Base-by-base conservation (phyloP, 2,329 filamentous ascomycete genomes). In the Sarocladiaceae sp. region DNA sequence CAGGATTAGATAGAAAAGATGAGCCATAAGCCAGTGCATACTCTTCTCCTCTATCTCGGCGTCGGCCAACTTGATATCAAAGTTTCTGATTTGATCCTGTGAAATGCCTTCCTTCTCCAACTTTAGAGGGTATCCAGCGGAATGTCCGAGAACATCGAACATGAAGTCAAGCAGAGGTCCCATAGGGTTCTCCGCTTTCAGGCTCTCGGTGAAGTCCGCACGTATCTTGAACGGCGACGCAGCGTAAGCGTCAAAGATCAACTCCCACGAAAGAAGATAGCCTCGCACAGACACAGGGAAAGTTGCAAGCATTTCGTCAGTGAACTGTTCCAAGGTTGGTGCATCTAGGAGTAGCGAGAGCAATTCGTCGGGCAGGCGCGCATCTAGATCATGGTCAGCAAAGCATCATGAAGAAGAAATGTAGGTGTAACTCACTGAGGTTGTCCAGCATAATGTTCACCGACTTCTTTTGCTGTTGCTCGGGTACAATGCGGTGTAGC, bases 191-290 rank as follows among this genome's bases (percentile, higher is more conserved):
- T 82, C 82, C 20, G 84, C 76, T 59, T 89, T 93, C 45, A 98
- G 75, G 47, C 85, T 80, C 19, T 88, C 78, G 0, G 80, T 77
- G 56, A 96, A 97, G 55, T 90, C 82, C 47, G 78, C 80, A 53
- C 88, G 85, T 13, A 97, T 80, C 54, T 88, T 88, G 61, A 86
- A 83, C 0, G 90, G 88, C 11, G 89, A 81, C 16, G 81, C 79
- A 15, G 73, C 70, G 58, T 91, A 94, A 34, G 91, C 83, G 53
- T 95, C 88, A 58, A 95, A 97, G 1, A 96, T 74, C 1, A 97
- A 72, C 50, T 87, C 79, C 93, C 93, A 98, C 10, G 88, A 85
- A 21, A 95, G 70, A 3, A 98, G 72, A 56, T 96, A 98, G 9
- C 83, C 80, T 43, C 88, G 80, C 39, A 95, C 70, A 0, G 76